These are phyloP conservation scores for Starmerella sirachaensis DNA, from an alignment of 805 yeast genomes.

Conservation along the genomic window DNA sequence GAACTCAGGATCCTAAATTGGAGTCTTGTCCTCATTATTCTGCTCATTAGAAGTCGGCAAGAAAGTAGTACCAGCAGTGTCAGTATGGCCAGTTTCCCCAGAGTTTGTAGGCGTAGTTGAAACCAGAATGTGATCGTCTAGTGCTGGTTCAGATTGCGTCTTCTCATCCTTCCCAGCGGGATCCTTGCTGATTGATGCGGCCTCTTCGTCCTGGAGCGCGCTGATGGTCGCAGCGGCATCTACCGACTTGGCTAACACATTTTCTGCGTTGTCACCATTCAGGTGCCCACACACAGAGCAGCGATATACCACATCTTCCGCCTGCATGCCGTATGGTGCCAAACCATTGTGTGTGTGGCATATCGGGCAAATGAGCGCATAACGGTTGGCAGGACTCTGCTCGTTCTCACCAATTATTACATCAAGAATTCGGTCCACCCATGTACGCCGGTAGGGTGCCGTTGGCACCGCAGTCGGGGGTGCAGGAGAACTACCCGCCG, in stretches of 20 bases:
- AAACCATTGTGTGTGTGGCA: slow-evolving; percentile 68
- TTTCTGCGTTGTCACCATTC: slow-evolving; percentile 11
- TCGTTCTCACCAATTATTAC: slow-evolving; percentile 52
- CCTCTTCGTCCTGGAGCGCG: too few species aligned
- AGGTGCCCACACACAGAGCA: slow-evolving; percentile 54
- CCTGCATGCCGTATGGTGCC: slow-evolving; percentile 57
- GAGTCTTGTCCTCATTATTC: too few species aligned
- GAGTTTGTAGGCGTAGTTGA: too few species aligned
- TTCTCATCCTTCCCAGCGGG: too few species aligned
- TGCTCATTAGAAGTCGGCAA: too few species aligned
- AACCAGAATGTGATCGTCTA: too few species aligned
- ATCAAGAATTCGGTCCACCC: slow-evolving; percentile 36
- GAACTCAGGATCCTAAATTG: too few species aligned
- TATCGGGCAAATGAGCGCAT: slow-evolving; percentile 57
- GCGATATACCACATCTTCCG: slow-evolving; percentile 40
- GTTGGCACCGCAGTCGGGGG: slow-evolving; percentile 1
- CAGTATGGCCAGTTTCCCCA: too few species aligned
- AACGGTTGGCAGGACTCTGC: slow-evolving; percentile 44
- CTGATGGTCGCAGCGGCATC: too few species aligned
- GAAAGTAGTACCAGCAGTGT: too few species aligned
- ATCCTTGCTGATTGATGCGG: too few species aligned
- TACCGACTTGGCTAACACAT: not conserved
- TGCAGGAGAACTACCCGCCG: not conserved
- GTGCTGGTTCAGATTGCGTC: too few species aligned
- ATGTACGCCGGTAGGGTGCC: slow-evolving; percentile 16